phyloP scores from a whole-genome alignment of 116 monocot genomes.

The Trichopus zeylanicus region DNA sequence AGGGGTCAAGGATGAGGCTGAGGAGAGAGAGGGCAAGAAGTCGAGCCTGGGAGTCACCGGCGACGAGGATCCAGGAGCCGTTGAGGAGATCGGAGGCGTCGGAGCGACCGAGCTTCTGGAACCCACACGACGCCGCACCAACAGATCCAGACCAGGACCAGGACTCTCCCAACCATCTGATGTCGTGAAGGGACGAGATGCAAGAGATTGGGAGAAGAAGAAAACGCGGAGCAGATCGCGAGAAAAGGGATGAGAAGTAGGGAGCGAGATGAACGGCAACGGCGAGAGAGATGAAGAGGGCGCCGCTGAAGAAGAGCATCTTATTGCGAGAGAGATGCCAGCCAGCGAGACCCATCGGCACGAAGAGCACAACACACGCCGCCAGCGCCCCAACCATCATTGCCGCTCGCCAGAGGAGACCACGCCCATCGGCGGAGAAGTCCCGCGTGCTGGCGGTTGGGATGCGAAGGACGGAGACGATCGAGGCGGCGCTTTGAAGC shows the following conservation, averaged over 20 bases:
- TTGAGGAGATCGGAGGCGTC: slow-evolving; percentile 60
- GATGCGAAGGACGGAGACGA: background rate
- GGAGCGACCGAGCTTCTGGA: slow-evolving; percentile 30
- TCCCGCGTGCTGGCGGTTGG: background rate
- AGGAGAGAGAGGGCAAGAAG: slow-evolving; percentile 59
- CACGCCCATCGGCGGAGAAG: no score
- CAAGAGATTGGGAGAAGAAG: slow-evolving; percentile 13
- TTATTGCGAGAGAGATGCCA: slow-evolving; percentile 80
- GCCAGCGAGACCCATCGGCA: slow-evolving; percentile 79
- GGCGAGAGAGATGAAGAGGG: slow-evolving; percentile 77
- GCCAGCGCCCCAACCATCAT: slow-evolving; percentile 44
- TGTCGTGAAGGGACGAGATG: slow-evolving; percentile 25
- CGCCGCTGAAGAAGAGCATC: slow-evolving; percentile 79
- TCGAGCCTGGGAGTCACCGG: slow-evolving; percentile 84
- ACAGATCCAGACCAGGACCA: slow-evolving; percentile 23
- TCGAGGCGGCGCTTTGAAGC: no score
- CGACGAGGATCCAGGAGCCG: slow-evolving; percentile 62
- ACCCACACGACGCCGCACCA: slow-evolving; percentile 33
- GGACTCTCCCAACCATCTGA: slow-evolving; percentile 19
- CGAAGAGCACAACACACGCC: slow-evolving; percentile 69
- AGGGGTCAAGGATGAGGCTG: slow-evolving; percentile 33
- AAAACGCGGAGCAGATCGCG: background rate
- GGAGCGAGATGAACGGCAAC: slow-evolving; percentile 59
- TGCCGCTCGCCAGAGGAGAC: slow-evolving; percentile 6
- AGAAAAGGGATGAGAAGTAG: slow-evolving; percentile 44